Conservation (phyloP, 163 green algal genomes). For the Scenedesmus sp. region DNA sequence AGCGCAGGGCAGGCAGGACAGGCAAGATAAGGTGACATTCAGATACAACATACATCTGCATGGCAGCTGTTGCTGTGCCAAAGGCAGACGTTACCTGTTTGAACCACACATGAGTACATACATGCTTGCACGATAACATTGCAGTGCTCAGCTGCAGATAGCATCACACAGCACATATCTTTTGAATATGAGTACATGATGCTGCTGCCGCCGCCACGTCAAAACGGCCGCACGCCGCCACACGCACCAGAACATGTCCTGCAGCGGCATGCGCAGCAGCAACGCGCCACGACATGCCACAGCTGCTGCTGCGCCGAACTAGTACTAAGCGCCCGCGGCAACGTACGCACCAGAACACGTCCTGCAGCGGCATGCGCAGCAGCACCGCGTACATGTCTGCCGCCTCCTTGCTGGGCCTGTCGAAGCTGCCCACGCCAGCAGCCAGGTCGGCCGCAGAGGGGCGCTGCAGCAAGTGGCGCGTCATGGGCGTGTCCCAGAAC, state of each 20-base stretch:
- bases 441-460: background rate
- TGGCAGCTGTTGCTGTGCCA: no score
- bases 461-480: conserved; percentile 11
- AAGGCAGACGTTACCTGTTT: no score
- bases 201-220: no score
- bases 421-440: background rate
- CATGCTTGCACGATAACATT: no score
- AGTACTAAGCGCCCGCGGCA: no score
- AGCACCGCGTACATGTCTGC: conserved; percentile 39
- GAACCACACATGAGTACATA: no score
- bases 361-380: conserved; percentile 37
- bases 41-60: background rate
- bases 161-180: no score
- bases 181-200: no score
- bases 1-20: background rate
- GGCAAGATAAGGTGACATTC: background rate
- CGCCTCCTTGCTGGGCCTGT: background rate
- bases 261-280: conserved; percentile 40
- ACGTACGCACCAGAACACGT: conserved; percentile 4
- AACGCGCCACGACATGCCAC: background rate
- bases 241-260: conserved; percentile 18
- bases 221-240: no score
- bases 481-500: conserved; percentile 54
- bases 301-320: background rate
- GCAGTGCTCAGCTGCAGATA: no score